Conservation (phyloP, 768 basidiomycete species). For the Leccinellum luteum region DNA sequence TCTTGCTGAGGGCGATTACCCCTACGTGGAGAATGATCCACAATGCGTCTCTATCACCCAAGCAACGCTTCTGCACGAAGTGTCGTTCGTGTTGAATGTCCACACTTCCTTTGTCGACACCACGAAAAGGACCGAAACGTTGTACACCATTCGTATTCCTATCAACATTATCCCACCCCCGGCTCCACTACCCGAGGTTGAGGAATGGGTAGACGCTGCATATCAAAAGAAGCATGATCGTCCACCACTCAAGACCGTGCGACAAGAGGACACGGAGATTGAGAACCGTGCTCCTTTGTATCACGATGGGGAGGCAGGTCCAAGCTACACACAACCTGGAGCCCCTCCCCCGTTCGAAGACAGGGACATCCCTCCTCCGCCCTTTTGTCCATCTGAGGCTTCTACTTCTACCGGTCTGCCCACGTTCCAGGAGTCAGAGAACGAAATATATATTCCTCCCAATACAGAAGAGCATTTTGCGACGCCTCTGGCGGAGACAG, state of each 20-base stretch:
- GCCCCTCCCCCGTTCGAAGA: slow-evolving; percentile 88
- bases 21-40: slow-evolving; percentile 52
- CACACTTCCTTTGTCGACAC: slow-evolving; percentile 77
- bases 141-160: slow-evolving; percentile 64
- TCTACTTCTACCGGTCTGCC: slow-evolving; percentile 62
- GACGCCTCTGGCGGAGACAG: slow-evolving; percentile 29
- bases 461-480: slow-evolving; percentile 37
- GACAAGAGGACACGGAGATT: slow-evolving; percentile 63
- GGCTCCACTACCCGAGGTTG: slow-evolving; percentile 77
- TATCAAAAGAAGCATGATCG: slow-evolving; percentile 89
- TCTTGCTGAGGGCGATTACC: slow-evolving; percentile 42
- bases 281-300: slow-evolving; percentile 64
- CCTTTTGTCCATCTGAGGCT: slow-evolving; percentile 51
- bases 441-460: slow-evolving; percentile 65
- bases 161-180: slow-evolving; percentile 69
- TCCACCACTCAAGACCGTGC: slow-evolving; percentile 68
- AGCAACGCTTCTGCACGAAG: slow-evolving; percentile 76
- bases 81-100: slow-evolving; percentile 73
- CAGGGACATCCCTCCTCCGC: slow-evolving; percentile 73
- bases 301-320: slow-evolving; percentile 71
- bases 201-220: slow-evolving; percentile 66
- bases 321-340: slow-evolving; percentile 59
- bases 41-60: slow-evolving; percentile 80
- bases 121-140: slow-evolving; percentile 62
- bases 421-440: slow-evolving; percentile 79